A percentile compares a stretch with the other conserved stretches of the same genome.
These are phyloP conservation scores for Spathaspora girioi DNA, from an alignment of 805 yeast genomes.

Conservation along the genomic window DNA sequence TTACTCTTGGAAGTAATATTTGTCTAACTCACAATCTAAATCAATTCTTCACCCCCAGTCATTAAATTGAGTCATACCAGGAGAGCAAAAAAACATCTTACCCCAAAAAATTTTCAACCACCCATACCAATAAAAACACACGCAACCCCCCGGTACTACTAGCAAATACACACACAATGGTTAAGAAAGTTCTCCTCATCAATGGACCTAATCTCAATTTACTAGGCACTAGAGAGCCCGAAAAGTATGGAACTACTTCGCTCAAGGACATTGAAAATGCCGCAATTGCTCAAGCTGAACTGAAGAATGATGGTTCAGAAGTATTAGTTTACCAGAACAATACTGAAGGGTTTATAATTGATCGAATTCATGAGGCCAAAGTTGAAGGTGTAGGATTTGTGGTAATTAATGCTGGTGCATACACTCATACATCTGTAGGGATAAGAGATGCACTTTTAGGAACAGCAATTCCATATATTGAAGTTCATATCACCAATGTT, in stretches of 20 bases:
- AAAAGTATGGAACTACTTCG: constrained; percentile 47
- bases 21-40: no score
- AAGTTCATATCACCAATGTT: constrained; percentile 49
- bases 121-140: background rate
- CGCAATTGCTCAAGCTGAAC: constrained; percentile 28
- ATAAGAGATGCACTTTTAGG: constrained; percentile 48
- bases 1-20: no score
- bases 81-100: background rate
- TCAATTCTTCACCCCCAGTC: background rate
- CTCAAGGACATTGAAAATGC: constrained; percentile 40
- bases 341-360: constrained; percentile 45
- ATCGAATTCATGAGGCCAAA: constrained; percentile 46
- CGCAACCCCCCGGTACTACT: background rate
- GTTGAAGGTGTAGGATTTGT: constrained; percentile 41
- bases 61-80: background rate
- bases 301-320: constrained; percentile 27
- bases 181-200: constrained; percentile 39
- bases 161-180: constrained; percentile 18
- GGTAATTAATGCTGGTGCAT: constrained; percentile 51
- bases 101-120: background rate
- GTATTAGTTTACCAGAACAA: constrained; percentile 39
- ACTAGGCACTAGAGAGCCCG: constrained; percentile 49
- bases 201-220: constrained; percentile 51
- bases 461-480: constrained; percentile 47
- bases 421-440: constrained; percentile 50